A percentile compares a stretch with the other conserved stretches of the same genome.
Evolutionary conservation across 148 eudicot species (phyloP).

Genomic region (Pouteria glomerata): DNA sequence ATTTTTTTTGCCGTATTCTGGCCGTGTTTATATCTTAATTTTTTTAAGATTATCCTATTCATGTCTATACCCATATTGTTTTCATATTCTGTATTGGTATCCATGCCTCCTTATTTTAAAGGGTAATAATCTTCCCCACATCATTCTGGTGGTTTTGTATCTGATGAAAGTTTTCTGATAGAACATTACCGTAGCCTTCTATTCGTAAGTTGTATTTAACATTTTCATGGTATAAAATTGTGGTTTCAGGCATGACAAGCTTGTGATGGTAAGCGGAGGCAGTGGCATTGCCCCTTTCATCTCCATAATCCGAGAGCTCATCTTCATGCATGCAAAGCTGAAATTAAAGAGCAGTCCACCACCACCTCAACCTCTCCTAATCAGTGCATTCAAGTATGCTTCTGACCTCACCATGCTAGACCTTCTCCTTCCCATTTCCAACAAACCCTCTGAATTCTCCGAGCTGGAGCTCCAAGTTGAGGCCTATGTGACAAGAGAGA

Average conservation of each 20-base stretch:
- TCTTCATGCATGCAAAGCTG: slow-evolving; percentile 17
- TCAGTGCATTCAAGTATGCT: slow-evolving; percentile 54
- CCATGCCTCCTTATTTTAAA: too few relatives aligned
- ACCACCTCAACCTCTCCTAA: slow-evolving; percentile 46
- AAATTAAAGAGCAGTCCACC: slow-evolving; percentile 22
- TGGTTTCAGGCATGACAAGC: slow-evolving; percentile 53
- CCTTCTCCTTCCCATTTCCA: slow-evolving; percentile 48
- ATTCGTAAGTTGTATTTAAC: too few relatives aligned
- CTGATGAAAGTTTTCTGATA: too few relatives aligned
- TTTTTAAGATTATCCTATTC: too few relatives aligned
- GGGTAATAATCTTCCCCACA: too few relatives aligned
- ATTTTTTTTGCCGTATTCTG: too few relatives aligned
- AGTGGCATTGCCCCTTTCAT: slow-evolving; percentile 84
- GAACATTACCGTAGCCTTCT: too few relatives aligned
- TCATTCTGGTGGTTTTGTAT: too few relatives aligned
- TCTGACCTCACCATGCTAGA: slow-evolving; percentile 52
- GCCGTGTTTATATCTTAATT: too few relatives aligned
- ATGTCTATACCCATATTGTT: too few relatives aligned
- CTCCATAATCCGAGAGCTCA: slow-evolving; percentile 64
- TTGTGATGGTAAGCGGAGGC: slow-evolving; percentile 82
- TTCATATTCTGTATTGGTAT: too few relatives aligned
- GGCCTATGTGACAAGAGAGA: slow-evolving; percentile 66
- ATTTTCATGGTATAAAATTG: too few relatives aligned
- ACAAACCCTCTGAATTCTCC: slow-evolving; percentile 21
- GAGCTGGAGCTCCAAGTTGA: slow-evolving; percentile 45